Conservation (phyloP, 352 stramenopile genomes). For the Phytophthora citrophthora region DNA sequence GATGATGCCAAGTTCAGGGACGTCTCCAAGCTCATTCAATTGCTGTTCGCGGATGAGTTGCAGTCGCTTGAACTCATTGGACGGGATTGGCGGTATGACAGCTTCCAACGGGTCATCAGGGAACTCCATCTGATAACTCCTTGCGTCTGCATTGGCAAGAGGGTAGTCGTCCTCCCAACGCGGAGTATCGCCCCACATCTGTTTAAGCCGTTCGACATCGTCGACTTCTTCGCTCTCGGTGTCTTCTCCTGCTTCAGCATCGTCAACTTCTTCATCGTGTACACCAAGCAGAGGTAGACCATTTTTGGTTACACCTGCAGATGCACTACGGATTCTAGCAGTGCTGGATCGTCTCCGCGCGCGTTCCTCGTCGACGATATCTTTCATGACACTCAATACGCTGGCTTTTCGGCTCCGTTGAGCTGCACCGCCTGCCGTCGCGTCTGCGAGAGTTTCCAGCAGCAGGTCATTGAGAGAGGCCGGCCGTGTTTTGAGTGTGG, state of each 20-base stretch:
- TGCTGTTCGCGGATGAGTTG: conserved; percentile 51
- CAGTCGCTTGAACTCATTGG: conserved; percentile 57
- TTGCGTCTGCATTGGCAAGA: conserved; percentile 53
- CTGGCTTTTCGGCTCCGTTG: conserved; percentile 37
- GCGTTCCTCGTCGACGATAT: conserved; percentile 49
- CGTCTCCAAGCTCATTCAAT: conserved; percentile 54
- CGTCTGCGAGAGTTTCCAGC: conserved; percentile 38
- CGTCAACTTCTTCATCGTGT: conserved; percentile 11
- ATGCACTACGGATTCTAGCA: conserved; percentile 23
- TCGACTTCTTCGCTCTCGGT: conserved; percentile 6
- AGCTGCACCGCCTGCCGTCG: conserved; percentile 23
- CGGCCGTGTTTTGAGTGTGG: conserved; percentile 29
- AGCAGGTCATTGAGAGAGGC: conserved; percentile 42
- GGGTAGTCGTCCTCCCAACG: conserved; percentile 42
- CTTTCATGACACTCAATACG: conserved; percentile 52
- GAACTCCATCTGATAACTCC: conserved; percentile 53
- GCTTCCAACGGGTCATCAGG: conserved; percentile 35
- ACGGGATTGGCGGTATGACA: conserved; percentile 38
- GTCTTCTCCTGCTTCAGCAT: conserved; percentile 10
- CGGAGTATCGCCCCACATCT: conserved; percentile 21
- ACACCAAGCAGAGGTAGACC: conserved; percentile 25
- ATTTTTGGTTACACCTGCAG: conserved; percentile 4
- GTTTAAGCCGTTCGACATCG: conserved; percentile 24
- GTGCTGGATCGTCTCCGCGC: conserved; percentile 30
- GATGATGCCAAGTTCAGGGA: conserved; percentile 74